Evolutionary conservation across 2,329 filamentous ascomycete genomes (phyloP), one percentile per base, ranked within the genome.

Genomic region (Alternaria dauci): DNA sequence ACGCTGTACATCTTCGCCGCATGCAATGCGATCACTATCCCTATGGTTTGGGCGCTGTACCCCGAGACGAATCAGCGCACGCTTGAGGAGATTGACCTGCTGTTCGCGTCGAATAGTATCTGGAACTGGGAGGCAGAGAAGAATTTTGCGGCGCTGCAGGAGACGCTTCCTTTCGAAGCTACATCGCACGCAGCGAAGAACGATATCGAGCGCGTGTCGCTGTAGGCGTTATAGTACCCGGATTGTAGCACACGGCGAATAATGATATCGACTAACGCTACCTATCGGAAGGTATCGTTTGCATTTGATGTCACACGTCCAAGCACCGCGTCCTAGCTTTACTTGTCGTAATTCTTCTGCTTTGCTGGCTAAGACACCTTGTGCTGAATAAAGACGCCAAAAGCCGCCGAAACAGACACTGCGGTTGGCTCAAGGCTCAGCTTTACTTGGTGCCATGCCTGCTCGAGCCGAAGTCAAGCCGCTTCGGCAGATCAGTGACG

Each of bases 21-120:
- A 4, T 86, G 85, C 71, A 93, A 92, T 70, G 77, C 88, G 8
- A 75, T 91, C 30, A 84, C 85, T 1, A 88, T 93, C 5, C 85
- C 88, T 0, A 86, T 91, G 78, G 87, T 92, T 0, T 93, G 89
- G 88, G 88, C 88, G 0, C 71, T 93, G 0, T 93, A 92, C 58
- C 91, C 90, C 0, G 91, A 93, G 73, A 91, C 87, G 3, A 91
- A 89, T 71, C 88, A 91, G 73, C 85, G 90, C 0, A 92, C 89
- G 0, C 80, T 93, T 0, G 91, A 93, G 70, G 90, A 92, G 71
- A 92, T 93, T 81, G 88, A 93, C 62, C 78, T 92, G 0, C 78
- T 93, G 0, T 93, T 93, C 67, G 88, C 89, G 0, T 84, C 87
- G 1, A 82, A 88, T 18, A 88, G 83, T 0, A 86, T 87, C 4